Evolutionary conservation across 495 filamentous ascomycete genomes (phyloP).

Genomic region (Aspergillus olivimuriae): DNA sequence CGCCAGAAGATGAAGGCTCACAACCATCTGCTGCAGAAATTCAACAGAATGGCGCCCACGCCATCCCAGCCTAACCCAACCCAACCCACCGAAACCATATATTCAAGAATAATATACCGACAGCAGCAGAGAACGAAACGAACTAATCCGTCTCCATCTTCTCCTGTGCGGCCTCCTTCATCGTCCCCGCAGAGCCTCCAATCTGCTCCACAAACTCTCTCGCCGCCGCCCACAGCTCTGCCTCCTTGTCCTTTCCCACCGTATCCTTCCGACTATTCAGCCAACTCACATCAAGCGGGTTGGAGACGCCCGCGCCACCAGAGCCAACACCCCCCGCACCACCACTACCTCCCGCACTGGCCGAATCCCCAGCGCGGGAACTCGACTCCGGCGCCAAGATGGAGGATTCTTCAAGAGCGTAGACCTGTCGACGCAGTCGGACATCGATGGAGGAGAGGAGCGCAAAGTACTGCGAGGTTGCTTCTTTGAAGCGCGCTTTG

Average conservation of each 20-base stretch:
- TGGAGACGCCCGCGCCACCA: conserved; percentile 16
- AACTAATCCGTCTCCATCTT: conserved; percentile 34
- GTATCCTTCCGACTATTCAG: conserved; percentile 76
- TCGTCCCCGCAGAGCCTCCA: conserved; percentile 8
- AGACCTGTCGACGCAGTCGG: conserved; percentile 67
- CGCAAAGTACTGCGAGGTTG: conserved; percentile 61
- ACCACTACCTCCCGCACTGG: conserved; percentile 16
- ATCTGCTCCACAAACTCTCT: conserved; percentile 40
- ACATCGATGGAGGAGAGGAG: conserved; percentile 64
- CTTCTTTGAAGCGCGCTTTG: conserved; percentile 52
- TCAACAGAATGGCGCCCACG: no score
- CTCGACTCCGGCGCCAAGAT: conserved; percentile 49
- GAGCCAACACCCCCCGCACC: neutral
- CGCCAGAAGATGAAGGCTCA: neutral
- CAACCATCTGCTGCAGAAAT: no score
- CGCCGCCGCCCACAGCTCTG: conserved; percentile 66
- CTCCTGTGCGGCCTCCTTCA: conserved; percentile 14
- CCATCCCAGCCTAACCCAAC: no score
- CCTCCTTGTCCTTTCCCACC: conserved; percentile 71
- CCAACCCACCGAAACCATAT: no score
- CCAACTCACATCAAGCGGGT: conserved; percentile 69
- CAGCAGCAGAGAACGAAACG: neutral
- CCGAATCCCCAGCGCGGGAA: conserved; percentile 21
- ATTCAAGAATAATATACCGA: no score
- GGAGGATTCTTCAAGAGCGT: conserved; percentile 69